phyloP scores from a whole-genome alignment of 1,284 basidiomycete genomes.

The Schizopora paradoxa region DNA sequence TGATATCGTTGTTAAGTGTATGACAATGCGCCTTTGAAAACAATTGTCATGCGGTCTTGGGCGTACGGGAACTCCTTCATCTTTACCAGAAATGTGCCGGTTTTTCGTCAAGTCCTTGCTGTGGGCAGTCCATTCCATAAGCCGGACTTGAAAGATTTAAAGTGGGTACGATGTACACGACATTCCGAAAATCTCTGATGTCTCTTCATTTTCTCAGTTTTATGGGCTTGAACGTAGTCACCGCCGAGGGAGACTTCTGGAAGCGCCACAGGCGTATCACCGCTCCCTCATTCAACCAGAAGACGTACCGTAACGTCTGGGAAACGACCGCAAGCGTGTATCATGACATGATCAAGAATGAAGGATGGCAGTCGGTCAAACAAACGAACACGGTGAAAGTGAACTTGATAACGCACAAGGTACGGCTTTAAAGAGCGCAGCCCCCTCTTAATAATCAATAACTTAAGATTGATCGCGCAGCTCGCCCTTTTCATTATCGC shows the following conservation, averaged over 20 bases:
- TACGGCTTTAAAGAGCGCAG: too few relatives aligned
- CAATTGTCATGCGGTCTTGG: not conserved
- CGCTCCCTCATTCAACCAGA: constrained; percentile 28
- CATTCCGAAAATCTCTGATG: too few relatives aligned
- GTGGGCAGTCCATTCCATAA: constrained; percentile 1
- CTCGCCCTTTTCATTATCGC: constrained; percentile 14
- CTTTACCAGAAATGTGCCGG: not conserved
- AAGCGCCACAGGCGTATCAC: constrained; percentile 28
- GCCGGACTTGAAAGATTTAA: too few relatives aligned
- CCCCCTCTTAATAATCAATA: too few relatives aligned
- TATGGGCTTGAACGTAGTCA: constrained; percentile 29
- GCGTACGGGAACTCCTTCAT: not conserved
- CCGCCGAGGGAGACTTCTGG: constrained; percentile 28
- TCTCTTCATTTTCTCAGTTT: too few relatives aligned
- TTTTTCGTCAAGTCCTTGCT: constrained; percentile 1
- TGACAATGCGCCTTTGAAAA: constrained; percentile 8
- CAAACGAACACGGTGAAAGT: constrained; percentile 18
- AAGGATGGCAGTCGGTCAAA: constrained; percentile 24
- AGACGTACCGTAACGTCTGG: constrained; percentile 25
- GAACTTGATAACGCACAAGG: constrained; percentile 23
- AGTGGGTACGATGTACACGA: too few relatives aligned
- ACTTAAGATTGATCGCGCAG: constrained; percentile 1
- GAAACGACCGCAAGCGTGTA: constrained; percentile 23
- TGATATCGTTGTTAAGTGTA: too few relatives aligned
- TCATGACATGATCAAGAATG: constrained; percentile 25